These are phyloP conservation scores for Daldinia sp. DNA, from an alignment of 2,329 filamentous ascomycete species.

Conservation along the genomic window DNA sequence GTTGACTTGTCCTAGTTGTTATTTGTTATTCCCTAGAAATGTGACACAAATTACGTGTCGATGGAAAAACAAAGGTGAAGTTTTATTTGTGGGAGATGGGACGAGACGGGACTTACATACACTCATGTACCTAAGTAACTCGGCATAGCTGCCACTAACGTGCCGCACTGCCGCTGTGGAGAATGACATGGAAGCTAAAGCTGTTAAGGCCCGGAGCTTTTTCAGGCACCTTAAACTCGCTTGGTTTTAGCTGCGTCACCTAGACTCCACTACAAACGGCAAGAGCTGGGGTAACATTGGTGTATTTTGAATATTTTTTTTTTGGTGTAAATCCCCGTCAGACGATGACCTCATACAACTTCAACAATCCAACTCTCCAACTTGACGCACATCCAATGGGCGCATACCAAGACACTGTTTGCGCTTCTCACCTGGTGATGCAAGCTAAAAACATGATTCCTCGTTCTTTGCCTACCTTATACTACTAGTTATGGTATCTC, in stretches of 20 bases:
- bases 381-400: constrained; percentile 4
- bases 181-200: constrained; percentile 1
- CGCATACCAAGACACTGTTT: constrained; percentile 19
- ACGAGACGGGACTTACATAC: not conserved
- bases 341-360: constrained; percentile 38
- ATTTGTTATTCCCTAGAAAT: not conserved
- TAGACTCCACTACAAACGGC: constrained; percentile 25
- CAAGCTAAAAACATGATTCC: constrained; percentile 33
- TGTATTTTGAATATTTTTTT: not conserved
- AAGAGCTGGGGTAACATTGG: constrained; percentile 20
- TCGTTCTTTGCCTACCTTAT: constrained; percentile 5
- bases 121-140: no score
- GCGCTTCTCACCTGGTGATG: constrained; percentile 30
- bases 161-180: constrained; percentile 34
- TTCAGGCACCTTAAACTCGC: constrained; percentile 21
- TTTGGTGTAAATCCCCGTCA: not conserved
- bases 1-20: not conserved
- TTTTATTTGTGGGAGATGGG: not conserved
- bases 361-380: constrained; percentile 23
- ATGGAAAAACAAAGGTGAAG: not conserved
- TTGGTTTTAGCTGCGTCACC: constrained; percentile 35
- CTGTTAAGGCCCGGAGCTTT: constrained; percentile 28
- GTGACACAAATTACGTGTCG: constrained; percentile 2
- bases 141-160: constrained; percentile 4
- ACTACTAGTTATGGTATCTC: constrained; percentile 1